These are phyloP conservation scores for Lithohypha guttulata DNA, from an alignment of 2,329 filamentous ascomycete genomes.

Conservation along the genomic window DNA sequence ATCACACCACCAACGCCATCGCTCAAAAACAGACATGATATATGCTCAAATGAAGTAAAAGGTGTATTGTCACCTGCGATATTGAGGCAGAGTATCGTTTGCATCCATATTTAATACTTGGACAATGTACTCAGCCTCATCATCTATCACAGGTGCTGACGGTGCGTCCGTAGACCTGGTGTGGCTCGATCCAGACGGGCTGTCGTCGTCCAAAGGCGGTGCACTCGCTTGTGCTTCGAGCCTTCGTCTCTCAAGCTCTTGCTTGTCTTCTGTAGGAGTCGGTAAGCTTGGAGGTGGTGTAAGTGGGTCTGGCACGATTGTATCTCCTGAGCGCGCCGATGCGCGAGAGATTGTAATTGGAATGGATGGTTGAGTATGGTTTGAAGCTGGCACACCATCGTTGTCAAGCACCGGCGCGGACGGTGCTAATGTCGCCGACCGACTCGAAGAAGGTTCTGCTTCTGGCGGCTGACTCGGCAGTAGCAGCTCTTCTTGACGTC, in stretches of 20 bases:
- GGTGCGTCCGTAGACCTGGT: conserved; percentile 26
- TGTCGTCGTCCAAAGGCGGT: conserved; percentile 32
- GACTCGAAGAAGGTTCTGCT: conserved; percentile 37
- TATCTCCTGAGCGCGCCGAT: conserved; percentile 25
- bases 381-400: conserved; percentile 37
- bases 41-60: not conserved
- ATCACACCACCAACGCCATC: conserved; percentile 9
- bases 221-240: conserved; percentile 55
- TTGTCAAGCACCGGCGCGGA: conserved; percentile 41
- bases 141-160: conserved; percentile 48
- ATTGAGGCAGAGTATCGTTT: conserved; percentile 34
- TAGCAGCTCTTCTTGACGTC: conserved; percentile 65
- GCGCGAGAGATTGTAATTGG: conserved; percentile 18
- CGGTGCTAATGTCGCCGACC: conserved; percentile 26
- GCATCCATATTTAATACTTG: conserved; percentile 28
- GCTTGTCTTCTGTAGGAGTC: conserved; percentile 58
- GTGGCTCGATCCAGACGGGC: conserved; percentile 19
- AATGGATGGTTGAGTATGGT: not conserved
- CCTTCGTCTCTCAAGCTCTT: conserved; percentile 59
- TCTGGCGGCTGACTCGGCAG: conserved; percentile 68
- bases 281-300: conserved; percentile 21
- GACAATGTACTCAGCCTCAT: conserved; percentile 44
- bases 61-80: conserved; percentile 28
- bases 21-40: conserved; percentile 6
- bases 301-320: conserved; percentile 20